These are phyloP conservation scores for Neurospora tetrasperma DNA, from an alignment of 495 filamentous ascomycete genomes.

Conservation along the genomic window DNA sequence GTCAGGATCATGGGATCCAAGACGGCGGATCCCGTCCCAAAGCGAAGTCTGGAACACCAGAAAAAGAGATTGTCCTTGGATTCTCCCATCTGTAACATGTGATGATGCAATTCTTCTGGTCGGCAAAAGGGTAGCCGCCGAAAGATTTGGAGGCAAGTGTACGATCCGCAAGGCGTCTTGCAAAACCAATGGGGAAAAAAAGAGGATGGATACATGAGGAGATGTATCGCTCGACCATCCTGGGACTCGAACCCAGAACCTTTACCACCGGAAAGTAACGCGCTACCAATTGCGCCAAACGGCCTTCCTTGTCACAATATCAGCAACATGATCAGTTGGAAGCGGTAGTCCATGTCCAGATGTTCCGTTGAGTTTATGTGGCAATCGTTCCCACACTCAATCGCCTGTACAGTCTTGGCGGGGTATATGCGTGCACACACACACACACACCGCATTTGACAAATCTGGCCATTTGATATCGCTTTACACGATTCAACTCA, in stretches of 20 bases:
- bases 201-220: not conserved
- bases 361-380: not conserved
- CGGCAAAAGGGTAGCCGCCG: not conserved
- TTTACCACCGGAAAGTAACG: constrained; percentile 1
- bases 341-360: not conserved
- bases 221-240: not conserved
- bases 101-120: not conserved
- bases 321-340: not conserved
- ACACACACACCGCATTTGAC: too few relatives aligned
- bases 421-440: too few relatives aligned
- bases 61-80: not conserved
- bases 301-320: not conserved
- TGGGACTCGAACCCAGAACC: constrained; percentile 1
- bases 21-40: not conserved
- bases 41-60: not conserved
- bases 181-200: not conserved
- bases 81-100: not conserved
- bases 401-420: too few relatives aligned
- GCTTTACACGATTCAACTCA: too few relatives aligned
- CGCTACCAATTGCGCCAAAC: constrained; percentile 1
- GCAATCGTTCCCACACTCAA: too few relatives aligned
- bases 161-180: not conserved
- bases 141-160: not conserved
- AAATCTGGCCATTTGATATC: too few relatives aligned
- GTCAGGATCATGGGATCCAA: not conserved